These are phyloP conservation scores for Hypoxylon rickii DNA, from an alignment of 495 filamentous ascomycete species.

Conservation along the genomic window DNA sequence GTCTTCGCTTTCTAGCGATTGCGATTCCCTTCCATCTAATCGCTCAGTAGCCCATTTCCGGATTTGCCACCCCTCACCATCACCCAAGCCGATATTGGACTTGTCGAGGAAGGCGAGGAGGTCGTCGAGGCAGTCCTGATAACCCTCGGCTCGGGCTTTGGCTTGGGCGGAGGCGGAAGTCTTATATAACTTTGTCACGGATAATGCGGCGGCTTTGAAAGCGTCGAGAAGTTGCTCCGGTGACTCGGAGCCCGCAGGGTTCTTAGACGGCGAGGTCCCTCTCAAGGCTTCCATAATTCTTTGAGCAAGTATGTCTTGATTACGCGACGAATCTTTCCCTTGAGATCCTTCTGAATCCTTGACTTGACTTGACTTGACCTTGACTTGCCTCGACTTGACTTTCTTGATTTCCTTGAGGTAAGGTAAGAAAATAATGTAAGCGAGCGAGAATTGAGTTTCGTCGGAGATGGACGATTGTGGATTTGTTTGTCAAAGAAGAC, in stretches of 20 bases:
- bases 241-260: slow-evolving; percentile 51
- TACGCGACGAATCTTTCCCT: too few relatives aligned
- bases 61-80: slow-evolving; percentile 81
- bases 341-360: too few relatives aligned
- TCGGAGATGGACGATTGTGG: slow-evolving; percentile 2
- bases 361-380: too few relatives aligned
- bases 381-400: too few relatives aligned
- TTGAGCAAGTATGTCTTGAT: not conserved
- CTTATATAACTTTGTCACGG: slow-evolving; percentile 96
- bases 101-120: slow-evolving; percentile 81
- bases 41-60: slow-evolving; percentile 85
- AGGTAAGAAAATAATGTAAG: slow-evolving; percentile 3
- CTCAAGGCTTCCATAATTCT: slow-evolving; percentile 37
- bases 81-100: slow-evolving; percentile 72
- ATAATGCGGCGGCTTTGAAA: slow-evolving; percentile 90
- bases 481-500: not conserved
- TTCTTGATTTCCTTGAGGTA: too few relatives aligned
- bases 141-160: slow-evolving; percentile 77
- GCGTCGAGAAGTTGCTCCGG: slow-evolving; percentile 82
- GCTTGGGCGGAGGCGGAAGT: slow-evolving; percentile 76
- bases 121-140: slow-evolving; percentile 93
- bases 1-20: slow-evolving; percentile 72
- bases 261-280: slow-evolving; percentile 38
- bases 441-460: not conserved
- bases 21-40: slow-evolving; percentile 62